phyloP scores from a whole-genome alignment of 495 filamentous ascomycete species.

The Sporormia fimetaria region DNA sequence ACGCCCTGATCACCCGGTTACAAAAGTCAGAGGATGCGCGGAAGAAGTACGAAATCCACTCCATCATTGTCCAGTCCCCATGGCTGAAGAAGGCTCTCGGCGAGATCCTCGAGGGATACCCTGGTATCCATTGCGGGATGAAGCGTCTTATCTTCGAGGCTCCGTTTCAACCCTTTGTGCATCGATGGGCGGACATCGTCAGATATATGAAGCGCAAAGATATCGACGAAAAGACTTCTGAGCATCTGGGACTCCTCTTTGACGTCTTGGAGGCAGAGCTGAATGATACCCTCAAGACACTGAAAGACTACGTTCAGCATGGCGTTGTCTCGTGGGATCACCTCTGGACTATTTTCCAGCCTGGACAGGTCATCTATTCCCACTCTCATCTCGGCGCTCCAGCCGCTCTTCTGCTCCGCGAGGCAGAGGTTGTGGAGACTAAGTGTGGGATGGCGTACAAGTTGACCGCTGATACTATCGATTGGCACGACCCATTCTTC shows the following conservation, averaged over 20 bases:
- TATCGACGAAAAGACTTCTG: slow-evolving; percentile 37
- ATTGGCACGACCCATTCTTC: slow-evolving; percentile 50
- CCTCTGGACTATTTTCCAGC: slow-evolving; percentile 46
- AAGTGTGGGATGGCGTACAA: slow-evolving; percentile 26
- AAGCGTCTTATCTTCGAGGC: slow-evolving; percentile 46
- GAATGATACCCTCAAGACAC: slow-evolving; percentile 41
- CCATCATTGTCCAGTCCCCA: slow-evolving; percentile 54
- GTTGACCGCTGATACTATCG: slow-evolving; percentile 38
- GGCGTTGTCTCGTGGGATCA: slow-evolving; percentile 49
- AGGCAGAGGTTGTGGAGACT: slow-evolving; percentile 25
- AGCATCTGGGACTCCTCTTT: slow-evolving; percentile 46
- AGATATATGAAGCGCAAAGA: slow-evolving; percentile 25
- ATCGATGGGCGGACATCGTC: slow-evolving; percentile 50
- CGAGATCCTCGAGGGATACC: slow-evolving; percentile 51
- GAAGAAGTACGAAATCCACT: slow-evolving; percentile 48
- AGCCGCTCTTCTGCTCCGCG: slow-evolving; percentile 30
- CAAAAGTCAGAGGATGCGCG: slow-evolving; percentile 37
- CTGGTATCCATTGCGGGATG: slow-evolving; percentile 49
- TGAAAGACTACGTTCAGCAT: slow-evolving; percentile 45
- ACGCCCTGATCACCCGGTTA: slow-evolving; percentile 14
- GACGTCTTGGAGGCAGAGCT: slow-evolving; percentile 49
- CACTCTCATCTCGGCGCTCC: slow-evolving; percentile 30
- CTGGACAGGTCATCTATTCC: slow-evolving; percentile 34
- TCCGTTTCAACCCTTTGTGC: slow-evolving; percentile 53
- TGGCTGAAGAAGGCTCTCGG: slow-evolving; percentile 46